Conservation (phyloP, 441 rosid genomes). For the Aquilaria agallochum region DNA sequence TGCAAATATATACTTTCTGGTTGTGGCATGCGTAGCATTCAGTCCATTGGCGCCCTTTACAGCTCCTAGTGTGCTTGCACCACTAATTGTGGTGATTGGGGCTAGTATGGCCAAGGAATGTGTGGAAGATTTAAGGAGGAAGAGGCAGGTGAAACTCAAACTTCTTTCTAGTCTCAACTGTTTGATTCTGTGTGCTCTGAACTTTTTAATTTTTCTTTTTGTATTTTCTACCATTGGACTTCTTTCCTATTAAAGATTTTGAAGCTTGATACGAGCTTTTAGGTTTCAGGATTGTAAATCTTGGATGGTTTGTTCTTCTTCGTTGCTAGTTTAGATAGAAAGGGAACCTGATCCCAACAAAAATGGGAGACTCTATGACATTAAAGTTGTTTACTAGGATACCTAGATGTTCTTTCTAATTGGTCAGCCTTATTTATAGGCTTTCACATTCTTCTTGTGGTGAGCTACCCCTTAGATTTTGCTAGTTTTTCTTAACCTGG, state of each 20-base stretch:
- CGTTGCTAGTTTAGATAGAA: background rate
- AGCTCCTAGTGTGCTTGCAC: constrained; percentile 57
- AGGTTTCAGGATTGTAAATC: no score
- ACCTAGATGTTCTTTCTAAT: background rate
- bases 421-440: background rate
- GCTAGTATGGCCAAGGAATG: constrained; percentile 84
- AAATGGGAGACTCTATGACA: no score
- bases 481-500: no score
- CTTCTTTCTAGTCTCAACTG: no score
- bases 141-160: constrained; percentile 48
- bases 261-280: no score
- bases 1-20: constrained; percentile 74
- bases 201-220: no score
- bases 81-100: constrained; percentile 70
- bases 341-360: no score
- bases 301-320: no score
- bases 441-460: background rate
- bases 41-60: constrained; percentile 73
- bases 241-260: no score
- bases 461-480: background rate
- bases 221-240: no score
- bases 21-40: constrained; percentile 60
- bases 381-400: no score
- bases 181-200: no score
- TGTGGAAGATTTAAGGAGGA: constrained; percentile 73